Evolutionary conservation across 331 rosid genomes (phyloP).

Genomic region (Acacia concinna): DNA sequence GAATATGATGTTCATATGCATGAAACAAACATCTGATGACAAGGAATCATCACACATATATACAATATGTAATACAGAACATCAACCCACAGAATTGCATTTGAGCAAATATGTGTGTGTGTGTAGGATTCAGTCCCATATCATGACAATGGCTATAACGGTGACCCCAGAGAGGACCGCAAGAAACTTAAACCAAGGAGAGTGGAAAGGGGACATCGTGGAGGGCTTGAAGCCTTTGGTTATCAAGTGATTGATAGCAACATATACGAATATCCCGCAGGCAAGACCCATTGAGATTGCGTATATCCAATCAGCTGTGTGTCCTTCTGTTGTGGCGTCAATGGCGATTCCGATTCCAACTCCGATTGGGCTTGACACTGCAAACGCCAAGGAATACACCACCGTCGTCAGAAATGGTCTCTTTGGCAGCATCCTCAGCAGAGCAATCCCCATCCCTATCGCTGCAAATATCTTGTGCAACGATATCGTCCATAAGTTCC

Average conservation of each 20-base stretch:
- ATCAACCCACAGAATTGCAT: background rate
- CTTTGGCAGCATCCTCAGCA: slow-evolving; percentile 72
- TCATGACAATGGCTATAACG: slow-evolving; percentile 73
- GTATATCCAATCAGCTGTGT: slow-evolving; percentile 64
- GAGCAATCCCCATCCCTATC: slow-evolving; percentile 77
- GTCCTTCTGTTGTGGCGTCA: slow-evolving; percentile 69
- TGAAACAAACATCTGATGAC: background rate
- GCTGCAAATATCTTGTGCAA: slow-evolving; percentile 89
- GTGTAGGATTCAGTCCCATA: slow-evolving; percentile 60
- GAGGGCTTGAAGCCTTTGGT: slow-evolving; percentile 69
- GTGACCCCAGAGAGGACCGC: slow-evolving; percentile 71
- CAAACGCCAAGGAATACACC: slow-evolving; percentile 67
- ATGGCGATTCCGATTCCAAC: slow-evolving; percentile 81
- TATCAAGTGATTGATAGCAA: slow-evolving; percentile 80
- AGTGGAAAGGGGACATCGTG: slow-evolving; percentile 32
- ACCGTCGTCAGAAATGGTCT: slow-evolving; percentile 56
- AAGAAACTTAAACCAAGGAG: slow-evolving; percentile 62
- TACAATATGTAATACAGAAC: background rate
- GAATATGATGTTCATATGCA: background rate
- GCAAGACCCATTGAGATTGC: slow-evolving; percentile 80
- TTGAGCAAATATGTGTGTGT: no score
- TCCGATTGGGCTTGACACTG: slow-evolving; percentile 74
- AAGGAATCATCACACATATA: background rate
- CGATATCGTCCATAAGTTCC: slow-evolving; percentile 78
- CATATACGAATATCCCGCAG: slow-evolving; percentile 74